These are phyloP conservation scores for Phytophthora boehmeriae DNA, from an alignment of 352 stramenopile species.

Conservation along the genomic window DNA sequence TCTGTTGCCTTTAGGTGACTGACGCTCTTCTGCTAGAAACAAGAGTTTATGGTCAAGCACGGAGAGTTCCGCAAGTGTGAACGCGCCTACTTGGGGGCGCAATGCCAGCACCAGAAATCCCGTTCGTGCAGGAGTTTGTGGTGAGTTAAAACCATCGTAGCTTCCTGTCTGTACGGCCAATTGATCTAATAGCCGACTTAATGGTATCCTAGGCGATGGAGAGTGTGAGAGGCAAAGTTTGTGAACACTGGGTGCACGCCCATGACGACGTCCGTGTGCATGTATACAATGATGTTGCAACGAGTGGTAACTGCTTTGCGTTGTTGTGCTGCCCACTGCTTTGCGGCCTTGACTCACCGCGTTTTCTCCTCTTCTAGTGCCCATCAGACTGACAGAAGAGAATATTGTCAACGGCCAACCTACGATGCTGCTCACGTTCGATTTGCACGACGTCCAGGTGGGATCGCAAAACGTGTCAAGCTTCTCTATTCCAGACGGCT, in stretches of 20 bases:
- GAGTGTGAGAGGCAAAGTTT: constrained; percentile 56
- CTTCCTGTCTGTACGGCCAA: background rate
- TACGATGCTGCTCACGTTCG: constrained; percentile 67
- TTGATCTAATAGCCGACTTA: background rate
- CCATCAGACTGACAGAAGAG: constrained; percentile 70
- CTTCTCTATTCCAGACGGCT: constrained; percentile 67
- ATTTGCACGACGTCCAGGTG: constrained; percentile 57
- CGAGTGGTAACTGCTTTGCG: constrained; percentile 29
- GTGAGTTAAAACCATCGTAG: constrained; percentile 12
- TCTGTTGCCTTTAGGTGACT: constrained; percentile 1
- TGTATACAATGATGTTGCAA: constrained; percentile 57
- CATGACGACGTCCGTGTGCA: constrained; percentile 59
- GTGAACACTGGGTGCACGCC: constrained; percentile 70
- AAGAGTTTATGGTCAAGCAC: constrained; percentile 80
- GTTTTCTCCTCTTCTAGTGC: constrained; percentile 35
- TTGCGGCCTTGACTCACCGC: background rate
- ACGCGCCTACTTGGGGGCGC: constrained; percentile 68
- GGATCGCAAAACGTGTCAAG: constrained; percentile 49
- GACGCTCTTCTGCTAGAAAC: constrained; percentile 33
- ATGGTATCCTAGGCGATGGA: constrained; percentile 49
- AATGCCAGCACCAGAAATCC: constrained; percentile 64
- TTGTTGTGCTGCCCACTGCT: background rate
- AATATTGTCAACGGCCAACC: constrained; percentile 50
- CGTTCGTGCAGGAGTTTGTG: constrained; percentile 55
- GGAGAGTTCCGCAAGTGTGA: constrained; percentile 72